These are phyloP conservation scores for Salix exigua DNA, from an alignment of 345 rosid species.

Conservation along the genomic window DNA sequence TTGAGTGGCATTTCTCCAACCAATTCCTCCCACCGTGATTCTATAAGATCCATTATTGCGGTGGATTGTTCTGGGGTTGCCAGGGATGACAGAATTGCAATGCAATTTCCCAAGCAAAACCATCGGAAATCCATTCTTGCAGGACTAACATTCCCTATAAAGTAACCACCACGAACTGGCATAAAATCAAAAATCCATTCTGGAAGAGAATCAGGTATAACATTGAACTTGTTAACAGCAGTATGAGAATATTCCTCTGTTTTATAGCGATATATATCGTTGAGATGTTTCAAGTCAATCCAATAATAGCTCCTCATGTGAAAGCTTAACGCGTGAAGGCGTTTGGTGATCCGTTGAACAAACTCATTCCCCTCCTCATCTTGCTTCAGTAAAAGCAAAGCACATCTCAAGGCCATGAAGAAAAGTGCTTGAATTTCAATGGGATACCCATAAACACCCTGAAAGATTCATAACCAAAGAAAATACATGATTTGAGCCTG, in stretches of 20 bases:
- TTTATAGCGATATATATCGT: constrained; percentile 85
- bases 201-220: constrained; percentile 93
- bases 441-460: constrained; percentile 98
- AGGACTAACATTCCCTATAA: constrained; percentile 90
- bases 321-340: constrained; percentile 86
- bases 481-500: background rate
- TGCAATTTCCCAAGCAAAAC: constrained; percentile 90
- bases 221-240: constrained; percentile 92
- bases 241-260: constrained; percentile 98
- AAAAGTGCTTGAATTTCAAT: constrained; percentile 93
- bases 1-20: constrained; percentile 97
- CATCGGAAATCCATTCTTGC: constrained; percentile 96
- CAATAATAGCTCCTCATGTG: constrained; percentile 92
- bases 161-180: constrained; percentile 82
- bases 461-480: background rate
- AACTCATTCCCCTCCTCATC: constrained; percentile 88
- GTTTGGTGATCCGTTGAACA: constrained; percentile 78
- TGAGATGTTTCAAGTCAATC: constrained; percentile 91
- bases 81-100: constrained; percentile 83
- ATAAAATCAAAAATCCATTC: constrained; percentile 94
- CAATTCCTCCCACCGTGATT: constrained; percentile 91
- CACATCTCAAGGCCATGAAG: constrained; percentile 90
- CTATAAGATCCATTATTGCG: constrained; percentile 96
- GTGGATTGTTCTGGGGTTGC: constrained; percentile 90
- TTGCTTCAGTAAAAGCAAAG: constrained; percentile 72